Percentiles rank a stretch among this genome's conserved stretches.
These are phyloP conservation scores for Ophiostoma perfectum DNA, from an alignment of 2,329 filamentous ascomycete species.

Conservation along the genomic window DNA sequence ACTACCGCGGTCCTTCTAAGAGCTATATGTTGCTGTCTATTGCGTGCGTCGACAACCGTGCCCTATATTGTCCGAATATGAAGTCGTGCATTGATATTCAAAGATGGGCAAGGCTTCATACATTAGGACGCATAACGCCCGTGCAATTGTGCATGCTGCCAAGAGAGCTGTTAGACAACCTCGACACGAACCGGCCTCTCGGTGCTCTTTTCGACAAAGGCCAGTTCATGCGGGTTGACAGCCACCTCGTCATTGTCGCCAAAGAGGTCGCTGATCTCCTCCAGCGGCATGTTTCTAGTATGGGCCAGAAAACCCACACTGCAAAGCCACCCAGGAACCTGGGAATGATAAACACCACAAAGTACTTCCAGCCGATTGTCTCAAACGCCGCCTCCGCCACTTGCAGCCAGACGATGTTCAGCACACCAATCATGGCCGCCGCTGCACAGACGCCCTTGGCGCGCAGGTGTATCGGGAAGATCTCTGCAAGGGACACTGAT, in stretches of 20 bases:
- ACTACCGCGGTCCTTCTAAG: too few relatives aligned
- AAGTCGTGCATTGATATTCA: too few relatives aligned
- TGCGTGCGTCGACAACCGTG: too few relatives aligned
- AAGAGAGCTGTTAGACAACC: neutral
- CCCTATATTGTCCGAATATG: too few relatives aligned
- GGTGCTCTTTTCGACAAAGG: neutral
- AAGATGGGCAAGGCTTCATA: too few relatives aligned
- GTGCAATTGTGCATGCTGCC: neutral
- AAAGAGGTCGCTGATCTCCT: neutral
- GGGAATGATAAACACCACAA: neutral
- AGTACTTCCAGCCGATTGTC: constrained; percentile 1
- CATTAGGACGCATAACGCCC: too few relatives aligned
- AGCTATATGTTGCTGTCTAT: too few relatives aligned
- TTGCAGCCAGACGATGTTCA: neutral
- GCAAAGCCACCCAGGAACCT: neutral
- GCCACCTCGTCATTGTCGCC: neutral
- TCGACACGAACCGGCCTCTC: neutral
- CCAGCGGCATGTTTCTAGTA: neutral
- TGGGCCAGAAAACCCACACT: neutral
- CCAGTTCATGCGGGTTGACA: neutral
- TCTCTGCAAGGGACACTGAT: neutral
- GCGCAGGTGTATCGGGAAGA: neutral
- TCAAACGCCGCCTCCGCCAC: neutral
- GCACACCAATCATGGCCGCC: neutral
- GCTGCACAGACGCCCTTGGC: constrained; percentile 6